phyloP scores from a whole-genome alignment of 169 alveolate species.

The Plasmodium coatneyi region DNA sequence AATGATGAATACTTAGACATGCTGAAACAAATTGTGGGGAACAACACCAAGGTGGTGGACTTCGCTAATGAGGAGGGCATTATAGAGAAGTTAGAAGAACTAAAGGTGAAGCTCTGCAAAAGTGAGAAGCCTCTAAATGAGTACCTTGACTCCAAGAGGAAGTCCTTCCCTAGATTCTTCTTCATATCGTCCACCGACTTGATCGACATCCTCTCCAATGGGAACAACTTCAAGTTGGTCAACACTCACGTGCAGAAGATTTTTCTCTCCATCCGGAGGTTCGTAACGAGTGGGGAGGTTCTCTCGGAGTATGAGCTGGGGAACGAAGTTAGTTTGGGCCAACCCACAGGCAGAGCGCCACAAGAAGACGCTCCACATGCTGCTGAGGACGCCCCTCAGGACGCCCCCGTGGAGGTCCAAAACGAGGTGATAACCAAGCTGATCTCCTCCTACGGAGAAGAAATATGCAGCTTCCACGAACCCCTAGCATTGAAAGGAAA shows the following conservation, averaged over 20 bases:
- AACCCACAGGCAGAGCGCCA: slow-evolving; percentile 41
- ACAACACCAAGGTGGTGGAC: slow-evolving; percentile 78
- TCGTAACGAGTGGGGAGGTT: slow-evolving; percentile 87
- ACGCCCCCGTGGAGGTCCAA: background rate
- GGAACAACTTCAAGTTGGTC: slow-evolving; percentile 95
- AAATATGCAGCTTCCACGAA: slow-evolving; percentile 60
- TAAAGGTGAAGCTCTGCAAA: slow-evolving; percentile 89
- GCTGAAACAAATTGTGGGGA: slow-evolving; percentile 83
- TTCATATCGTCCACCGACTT: slow-evolving; percentile 96
- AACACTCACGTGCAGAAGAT: slow-evolving; percentile 96
- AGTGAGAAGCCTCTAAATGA: slow-evolving; percentile 97
- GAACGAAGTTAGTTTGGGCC: slow-evolving; percentile 59
- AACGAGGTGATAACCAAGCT: slow-evolving; percentile 37
- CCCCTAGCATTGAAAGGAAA: slow-evolving; percentile 22
- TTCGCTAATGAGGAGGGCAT: slow-evolving; percentile 91
- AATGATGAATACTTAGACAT: slow-evolving; percentile 94
- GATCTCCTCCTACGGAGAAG: slow-evolving; percentile 69
- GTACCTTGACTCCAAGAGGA: slow-evolving; percentile 96
- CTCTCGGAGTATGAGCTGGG: slow-evolving; percentile 44
- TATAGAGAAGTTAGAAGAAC: slow-evolving; percentile 89
- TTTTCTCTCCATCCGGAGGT: slow-evolving; percentile 92
- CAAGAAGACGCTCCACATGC: background rate
- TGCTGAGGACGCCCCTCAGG: background rate
- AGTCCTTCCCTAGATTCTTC: slow-evolving; percentile 97
- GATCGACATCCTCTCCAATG: slow-evolving; percentile 95